Evolutionary conservation across 2,329 filamentous ascomycete genomes (phyloP), one percentile per base, ranked within the genome.

Genomic region (Nectriaceae sp.): DNA sequence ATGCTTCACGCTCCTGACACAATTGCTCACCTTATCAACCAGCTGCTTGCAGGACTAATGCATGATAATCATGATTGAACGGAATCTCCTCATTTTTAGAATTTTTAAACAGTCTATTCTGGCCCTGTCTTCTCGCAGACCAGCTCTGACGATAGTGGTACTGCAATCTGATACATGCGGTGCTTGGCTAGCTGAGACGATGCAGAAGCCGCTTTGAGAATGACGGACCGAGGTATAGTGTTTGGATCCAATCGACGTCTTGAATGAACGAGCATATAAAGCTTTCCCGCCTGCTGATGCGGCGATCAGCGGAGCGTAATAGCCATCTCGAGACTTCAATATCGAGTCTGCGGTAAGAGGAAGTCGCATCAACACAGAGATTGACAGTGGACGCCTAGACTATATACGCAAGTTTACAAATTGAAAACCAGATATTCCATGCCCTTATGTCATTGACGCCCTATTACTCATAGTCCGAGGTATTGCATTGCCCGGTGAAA

Each of bases 31-130:
- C 5, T 29, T 24, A 3, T 36, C 40, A 20, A 29, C 40, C 42
- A 68, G 65, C 39, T 68, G 65, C 43, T 58, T 65, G 44, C 63
- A 65, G 50, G 63, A 64, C 29, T 63, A 56, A 56, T 47, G 38
- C 31, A 38, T 45, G 46, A 52, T 47, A 35, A 36, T 29, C 38
- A 50, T 29, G 43, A 50, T 31, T 40, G 16, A 31, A 42, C 39
- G 39, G n/a, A 48, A 40, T 39, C 38, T 13, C 39, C 42, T 29
- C 24, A 6, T 29, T 29, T 29, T 29, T 29, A 13, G 24, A 6
- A 13, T 29, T 29, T 29, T 6, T 13, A 6, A 29, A 29, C 6
- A n/a, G n/a, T n/a, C n/a, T n/a, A n/a, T n/a, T n/a, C n/a, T n/a
- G n/a, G n/a, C n/a, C n/a, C n/a, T n/a, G n/a, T n/a, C n/a, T n/a